These are phyloP conservation scores for Ganoderma sinense DNA, from an alignment of 1,284 basidiomycete genomes.

Conservation along the genomic window DNA sequence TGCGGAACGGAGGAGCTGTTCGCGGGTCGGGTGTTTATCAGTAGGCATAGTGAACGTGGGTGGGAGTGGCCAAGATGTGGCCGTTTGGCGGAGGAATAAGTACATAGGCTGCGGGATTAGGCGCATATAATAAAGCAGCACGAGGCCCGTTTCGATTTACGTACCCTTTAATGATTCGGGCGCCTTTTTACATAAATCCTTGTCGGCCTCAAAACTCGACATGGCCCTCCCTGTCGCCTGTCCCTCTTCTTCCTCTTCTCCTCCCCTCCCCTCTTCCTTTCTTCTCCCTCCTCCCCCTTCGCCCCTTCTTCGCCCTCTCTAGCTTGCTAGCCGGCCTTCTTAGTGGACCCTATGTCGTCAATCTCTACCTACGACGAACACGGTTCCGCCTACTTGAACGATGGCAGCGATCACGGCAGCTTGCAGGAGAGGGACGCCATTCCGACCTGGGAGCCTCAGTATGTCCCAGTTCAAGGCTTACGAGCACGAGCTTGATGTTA, in stretches of 20 bases:
- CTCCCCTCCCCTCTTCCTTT: conserved; percentile 13
- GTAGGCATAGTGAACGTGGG: background rate
- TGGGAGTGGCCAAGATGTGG: background rate
- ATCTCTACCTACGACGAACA: conserved; percentile 21
- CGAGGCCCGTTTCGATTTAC: conserved; percentile 28
- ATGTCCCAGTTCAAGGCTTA: background rate
- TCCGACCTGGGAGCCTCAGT: conserved; percentile 30
- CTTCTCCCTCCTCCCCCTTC: conserved; percentile 3
- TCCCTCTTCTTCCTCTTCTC: conserved; percentile 14
- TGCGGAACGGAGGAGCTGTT: conserved; percentile 52
- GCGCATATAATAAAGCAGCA: background rate
- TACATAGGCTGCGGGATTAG: background rate
- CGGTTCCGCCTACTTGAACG: conserved; percentile 12
- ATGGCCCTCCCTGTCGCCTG: conserved; percentile 7
- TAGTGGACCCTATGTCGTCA: conserved; percentile 23
- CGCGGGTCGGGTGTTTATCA: conserved; percentile 24
- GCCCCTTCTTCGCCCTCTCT: background rate
- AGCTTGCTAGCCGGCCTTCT: background rate
- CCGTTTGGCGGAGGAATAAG: background rate
- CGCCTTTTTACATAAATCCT: conserved; percentile 12
- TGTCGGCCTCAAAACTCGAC: background rate
- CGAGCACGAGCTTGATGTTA: background rate
- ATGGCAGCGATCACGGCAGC: conserved; percentile 22
- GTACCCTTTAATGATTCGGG: conserved; percentile 26
- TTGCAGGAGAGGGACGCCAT: conserved; percentile 23